Conservation (phyloP, 352 stramenopile species). For the Phytopythium montanum region DNA sequence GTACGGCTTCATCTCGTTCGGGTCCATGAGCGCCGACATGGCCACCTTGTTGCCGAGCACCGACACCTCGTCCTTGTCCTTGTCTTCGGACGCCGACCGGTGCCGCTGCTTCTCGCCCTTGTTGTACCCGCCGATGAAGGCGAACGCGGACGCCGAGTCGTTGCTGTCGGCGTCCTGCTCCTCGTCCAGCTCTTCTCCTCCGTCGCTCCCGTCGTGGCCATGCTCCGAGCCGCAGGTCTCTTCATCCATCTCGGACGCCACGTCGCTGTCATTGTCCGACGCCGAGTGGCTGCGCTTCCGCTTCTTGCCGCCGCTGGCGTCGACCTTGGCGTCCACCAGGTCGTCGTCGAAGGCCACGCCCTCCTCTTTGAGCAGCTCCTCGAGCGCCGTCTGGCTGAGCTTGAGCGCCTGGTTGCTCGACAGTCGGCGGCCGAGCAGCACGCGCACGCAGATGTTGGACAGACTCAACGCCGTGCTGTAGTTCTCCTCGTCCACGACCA, state of each 20-base stretch:
- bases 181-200: constrained; percentile 23
- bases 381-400: constrained; percentile 80
- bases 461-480: constrained; percentile 73
- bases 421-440: constrained; percentile 68
- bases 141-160: constrained; percentile 39
- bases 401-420: constrained; percentile 83
- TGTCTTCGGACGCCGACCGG: constrained; percentile 7
- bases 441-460: constrained; percentile 79
- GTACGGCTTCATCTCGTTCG: constrained; percentile 77
- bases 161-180: constrained; percentile 21
- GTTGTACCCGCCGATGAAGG: constrained; percentile 73
- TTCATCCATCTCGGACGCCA: constrained; percentile 1
- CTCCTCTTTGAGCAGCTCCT: constrained; percentile 71
- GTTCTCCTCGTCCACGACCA: constrained; percentile 81
- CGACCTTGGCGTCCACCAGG: constrained; percentile 31
- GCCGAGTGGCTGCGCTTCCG: constrained; percentile 7
- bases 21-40: constrained; percentile 40
- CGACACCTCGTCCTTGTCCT: constrained; percentile 7
- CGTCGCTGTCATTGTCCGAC: constrained; percentile 28
- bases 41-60: constrained; percentile 10
- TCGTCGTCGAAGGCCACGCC: constrained; percentile 61
- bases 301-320: not conserved
- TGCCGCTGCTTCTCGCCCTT: constrained; percentile 28
- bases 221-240: constrained; percentile 4
- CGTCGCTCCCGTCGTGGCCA: constrained; percentile 16